Evolutionary conservation across 1,284 basidiomycete species (phyloP), one percentile per base, ranked within the genome.

Genomic region (Sporisorium scitamineum): DNA sequence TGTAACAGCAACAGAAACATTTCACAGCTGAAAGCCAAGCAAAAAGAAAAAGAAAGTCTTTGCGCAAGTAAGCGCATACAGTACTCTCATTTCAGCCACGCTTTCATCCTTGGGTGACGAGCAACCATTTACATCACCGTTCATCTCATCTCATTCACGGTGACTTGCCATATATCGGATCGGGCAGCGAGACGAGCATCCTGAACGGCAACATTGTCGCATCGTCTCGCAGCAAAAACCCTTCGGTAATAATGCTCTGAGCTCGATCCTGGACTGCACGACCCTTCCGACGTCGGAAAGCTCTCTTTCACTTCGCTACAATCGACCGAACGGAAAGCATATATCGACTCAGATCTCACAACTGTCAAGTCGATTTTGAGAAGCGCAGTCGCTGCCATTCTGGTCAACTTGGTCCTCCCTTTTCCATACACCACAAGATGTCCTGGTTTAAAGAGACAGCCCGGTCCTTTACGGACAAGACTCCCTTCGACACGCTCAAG

Each of bases 391-490:
- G 44, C n/a, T 22, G n/a, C 41, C 16, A 41, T 41, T n/a, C 20
- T n/a, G 13, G 18, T 14, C 34, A 16, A 37, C 34, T 37, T 37
- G 11, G 16, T 14, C 44, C 44, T 13, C 3, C 16, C 44, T 16
- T 5, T 14, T 22, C 16, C 27, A 10, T 11, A 48, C 16, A 31
- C 6, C 16, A n/a, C 55, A 62, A 29, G 8, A 76, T 71, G 73
- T 18, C 56, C 2, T 24, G 22, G 32, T 50, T 70, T 22, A 27
- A 51, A 39, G 44, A 67, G 2, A 29, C 57, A 20, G 7, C 22
- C 18, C 64, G 51, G 13, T 56, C 61, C 8, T 64, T 57, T 50
- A 42, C 55, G 44, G 41, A 71, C n/a, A 54, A 37, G 18, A 29
- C 37, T 1, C 41, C 55, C 2, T 10, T 64, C 14, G 32, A 31